These are phyloP conservation scores for Radiomyces spectabilis DNA, from an alignment of 192 early-diverging fungal species.

Conservation along the genomic window DNA sequence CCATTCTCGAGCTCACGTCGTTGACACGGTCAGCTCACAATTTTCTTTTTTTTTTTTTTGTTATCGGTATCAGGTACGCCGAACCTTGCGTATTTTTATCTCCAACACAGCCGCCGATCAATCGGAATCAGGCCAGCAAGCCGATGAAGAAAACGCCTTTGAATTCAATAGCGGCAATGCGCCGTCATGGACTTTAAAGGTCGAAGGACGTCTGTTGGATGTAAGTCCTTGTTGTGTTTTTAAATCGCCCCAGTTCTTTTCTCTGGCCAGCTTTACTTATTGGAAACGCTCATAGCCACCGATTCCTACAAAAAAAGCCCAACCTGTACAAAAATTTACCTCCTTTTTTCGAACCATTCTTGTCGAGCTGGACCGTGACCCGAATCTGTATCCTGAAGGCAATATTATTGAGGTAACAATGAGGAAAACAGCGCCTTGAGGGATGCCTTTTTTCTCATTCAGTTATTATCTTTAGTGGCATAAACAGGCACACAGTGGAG, in stretches of 20 bases:
- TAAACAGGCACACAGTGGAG: slow-evolving; percentile 40
- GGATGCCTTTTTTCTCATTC: background rate
- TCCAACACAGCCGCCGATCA: slow-evolving; percentile 86
- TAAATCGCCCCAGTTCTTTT: background rate
- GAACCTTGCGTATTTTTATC: slow-evolving; percentile 84
- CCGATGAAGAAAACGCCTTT: slow-evolving; percentile 35
- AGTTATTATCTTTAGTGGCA: slow-evolving; percentile 39
- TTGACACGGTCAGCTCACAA: background rate
- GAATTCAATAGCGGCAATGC: slow-evolving; percentile 41
- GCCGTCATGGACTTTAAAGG: slow-evolving; percentile 86
- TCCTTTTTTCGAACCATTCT: slow-evolving; percentile 77
- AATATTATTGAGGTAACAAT: slow-evolving; percentile 71
- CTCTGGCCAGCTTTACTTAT: too few relatives aligned
- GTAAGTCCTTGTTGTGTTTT: too few relatives aligned
- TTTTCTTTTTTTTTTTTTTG: too few relatives aligned
- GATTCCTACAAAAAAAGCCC: slow-evolving; percentile 53
- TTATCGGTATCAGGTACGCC: slow-evolving; percentile 55
- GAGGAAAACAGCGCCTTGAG: background rate
- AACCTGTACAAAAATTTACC: slow-evolving; percentile 73
- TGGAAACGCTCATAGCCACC: slow-evolving; percentile 14
- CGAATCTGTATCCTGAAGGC: slow-evolving; percentile 67
- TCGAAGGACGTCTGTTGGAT: slow-evolving; percentile 87
- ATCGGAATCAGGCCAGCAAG: slow-evolving; percentile 35
- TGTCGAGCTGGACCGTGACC: slow-evolving; percentile 79
- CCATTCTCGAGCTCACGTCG: too few relatives aligned